Evolutionary conservation across 169 alveolate species (phyloP), one percentile per base, ranked within the genome.

Genomic region (Eimeria acervulina): DNA sequence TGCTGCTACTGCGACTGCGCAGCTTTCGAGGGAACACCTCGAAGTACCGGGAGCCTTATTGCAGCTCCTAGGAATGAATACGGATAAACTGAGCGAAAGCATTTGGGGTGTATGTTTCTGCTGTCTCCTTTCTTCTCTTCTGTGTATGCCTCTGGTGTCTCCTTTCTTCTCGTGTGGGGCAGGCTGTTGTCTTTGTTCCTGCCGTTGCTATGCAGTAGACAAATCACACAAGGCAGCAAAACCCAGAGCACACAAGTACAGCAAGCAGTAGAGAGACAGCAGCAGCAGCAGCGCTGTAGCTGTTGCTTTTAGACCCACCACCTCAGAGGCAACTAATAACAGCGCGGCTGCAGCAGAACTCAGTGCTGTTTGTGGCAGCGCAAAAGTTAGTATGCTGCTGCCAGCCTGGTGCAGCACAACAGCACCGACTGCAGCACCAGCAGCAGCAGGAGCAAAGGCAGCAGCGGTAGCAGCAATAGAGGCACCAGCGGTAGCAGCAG

Each of bases 271-370:
- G 47, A n/a, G 85, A 21, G 51, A 1, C 55, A 74, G 85, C 85
- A 74, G 85, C 85, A n/a, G 52, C 85, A 74, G 85, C 85, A 74
- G 85, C 85, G 28, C 21, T 38, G 13, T 38, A 74, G 42, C 55
- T 7, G 51, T 23, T 51, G 21, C 6, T n/a, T n/a, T 23, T 23
- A 59, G n/a, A 59, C n/a, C 31, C 12, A 15, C 80, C 80, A 68
- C 80, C 80, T 68, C 42, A 13, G 38, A 31, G 42, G 38, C 12
- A 26, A 68, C 23, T 10, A 26, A 31, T 10, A 68, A 26, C 80
- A 66, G 31, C 42, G 85, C 55, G 38, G 40, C 55, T 33, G 85
- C 85, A 74, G 85, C 85, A 31, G 47, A 13, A 1, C 47, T 31
- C 28, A 38, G 10, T 23, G 80, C 80, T 31, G 23, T 68, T 1